These are phyloP conservation scores for Crucibulum laeve DNA, from an alignment of 768 basidiomycete species.

Conservation along the genomic window DNA sequence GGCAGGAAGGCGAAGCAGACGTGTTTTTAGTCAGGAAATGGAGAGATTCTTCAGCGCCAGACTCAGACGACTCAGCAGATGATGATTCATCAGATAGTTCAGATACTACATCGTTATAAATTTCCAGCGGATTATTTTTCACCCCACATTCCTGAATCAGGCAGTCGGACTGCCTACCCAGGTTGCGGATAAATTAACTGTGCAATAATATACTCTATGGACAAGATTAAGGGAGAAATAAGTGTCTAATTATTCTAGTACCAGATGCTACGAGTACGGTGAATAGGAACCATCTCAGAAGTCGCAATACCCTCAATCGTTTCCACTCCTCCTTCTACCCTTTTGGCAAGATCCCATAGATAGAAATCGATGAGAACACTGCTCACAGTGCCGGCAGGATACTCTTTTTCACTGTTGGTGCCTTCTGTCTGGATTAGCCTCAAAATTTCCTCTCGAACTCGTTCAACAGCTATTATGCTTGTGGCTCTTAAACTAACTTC, in stretches of 20 bases:
- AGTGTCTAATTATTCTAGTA: slow-evolving; percentile 47
- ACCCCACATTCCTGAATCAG: no score
- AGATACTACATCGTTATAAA: slow-evolving; percentile 4
- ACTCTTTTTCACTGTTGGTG: slow-evolving; percentile 13
- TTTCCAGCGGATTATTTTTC: no score
- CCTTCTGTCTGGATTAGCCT: slow-evolving; percentile 25
- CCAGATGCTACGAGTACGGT: slow-evolving; percentile 83
- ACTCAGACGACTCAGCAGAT: slow-evolving; percentile 19
- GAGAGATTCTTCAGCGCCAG: slow-evolving; percentile 24
- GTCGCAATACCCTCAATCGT: slow-evolving; percentile 55
- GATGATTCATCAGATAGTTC: slow-evolving; percentile 4
- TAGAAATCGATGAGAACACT: slow-evolving; percentile 90
- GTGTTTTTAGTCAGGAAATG: slow-evolving; percentile 45
- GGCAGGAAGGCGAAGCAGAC: slow-evolving; percentile 53
- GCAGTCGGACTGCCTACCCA: no score
- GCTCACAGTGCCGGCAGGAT: slow-evolving; percentile 37
- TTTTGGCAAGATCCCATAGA: slow-evolving; percentile 84
- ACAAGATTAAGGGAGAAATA: neutral
- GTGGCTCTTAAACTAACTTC: slow-evolving; percentile 79
- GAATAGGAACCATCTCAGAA: slow-evolving; percentile 58
- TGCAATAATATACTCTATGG: no score
- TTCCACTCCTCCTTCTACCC: slow-evolving; percentile 59
- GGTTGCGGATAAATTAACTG: no score
- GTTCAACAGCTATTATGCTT: slow-evolving; percentile 78
- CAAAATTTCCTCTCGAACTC: slow-evolving; percentile 57